Base-by-base conservation (phyloP, 306 rosid genomes). In the Purshia tridentata region DNA sequence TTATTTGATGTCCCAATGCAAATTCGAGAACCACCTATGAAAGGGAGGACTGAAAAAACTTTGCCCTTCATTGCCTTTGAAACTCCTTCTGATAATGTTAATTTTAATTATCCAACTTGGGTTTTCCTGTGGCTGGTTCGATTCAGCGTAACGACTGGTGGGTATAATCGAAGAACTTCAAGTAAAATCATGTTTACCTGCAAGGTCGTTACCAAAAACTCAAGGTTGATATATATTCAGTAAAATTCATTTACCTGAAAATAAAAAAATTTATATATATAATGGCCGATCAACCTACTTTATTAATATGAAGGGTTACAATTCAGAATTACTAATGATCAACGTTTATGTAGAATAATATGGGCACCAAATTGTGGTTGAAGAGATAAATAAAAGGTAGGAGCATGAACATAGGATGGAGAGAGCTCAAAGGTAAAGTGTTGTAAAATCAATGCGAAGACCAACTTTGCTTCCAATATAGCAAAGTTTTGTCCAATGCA, bases 91-190 rank as follows among this genome's bases (percentile, higher is more conserved):
- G 81, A 72, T 59, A 86, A 81, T 18, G 88, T 88, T 64, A 86
- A 6, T 4, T 55, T 9, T 40, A 83, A 4, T 0, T 74, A 44
- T 42, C 87, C 85, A 5, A 87, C 70, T 37, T 72, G 80, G 12
- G 78, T 44, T 20, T 72, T 79, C 48, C 69, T 72, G 4, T 37
- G 7, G 19, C 35, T 72, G 0, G 0, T 5, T 61, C 87, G 83
- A 22, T 0, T 0, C 0, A 81, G 7, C 4, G 1, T 0, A 10
- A 15, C 0, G 5, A 18, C 1, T 0, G 92, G 86, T 11, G 97
- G 77, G 42, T 89, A 87, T 29, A 89, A 44, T 51, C 97, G 86
- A 0, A 89, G 84, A 76, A 91, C 91, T 77, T 91, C 92, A 1
- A 84, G 23, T 18, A 88, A 55, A 40, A 90, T 86, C 97, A 86